Base-by-base conservation (phyloP, 2,329 filamentous ascomycete genomes). In the Diaporthe sp. region DNA sequence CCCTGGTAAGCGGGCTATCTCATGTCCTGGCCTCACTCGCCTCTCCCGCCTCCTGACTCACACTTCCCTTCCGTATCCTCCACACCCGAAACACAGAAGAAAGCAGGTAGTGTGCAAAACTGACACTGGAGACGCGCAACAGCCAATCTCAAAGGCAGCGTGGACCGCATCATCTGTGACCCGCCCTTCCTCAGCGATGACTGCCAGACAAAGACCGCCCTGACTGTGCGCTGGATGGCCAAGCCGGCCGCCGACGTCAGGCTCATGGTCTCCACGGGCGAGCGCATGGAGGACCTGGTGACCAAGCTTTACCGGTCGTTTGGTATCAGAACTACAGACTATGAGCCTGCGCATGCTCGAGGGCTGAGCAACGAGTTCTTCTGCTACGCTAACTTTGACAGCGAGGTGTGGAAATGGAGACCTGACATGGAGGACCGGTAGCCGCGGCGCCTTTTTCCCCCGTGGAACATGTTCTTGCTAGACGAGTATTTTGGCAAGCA, bases 151-250 rank as follows among this genome's bases (percentile, higher is more conserved):
- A 94, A 93, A 80, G 90, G 90, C 28, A 86, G 84, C 28, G 90
- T 93, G 62, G 92, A 95, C 83, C 89, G 91, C 72, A 89, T 96
- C 76, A 92, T 96, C 73, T 90, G 90, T 79, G 94, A 97, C 81
- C 94, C 94, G 12, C 94, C 94, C 0, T 96, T 96, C 82, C 86
- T 96, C 49, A 95, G 91, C 82, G 90, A 94, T 77, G 94, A 96
- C 80, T 96, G 94, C 82, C 94, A 96, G 82, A 95, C 93, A 0
- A 95, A 95, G 86, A 93, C 91, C 77, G 94, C 94, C 12, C 84
- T 96, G 79, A 95, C 94, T 2, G 90, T 92, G 25, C 90, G 92
- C n/a, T 96, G 92, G 92, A 87, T 96, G 60, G 87, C 91, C 37
- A 92, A 90, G 76, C 77, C 82, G 7, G 13, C 78, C 28, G 34